A percentile compares a stretch with the other conserved stretches of the same genome.
These are phyloP conservation scores for Cadophora malorum DNA, from an alignment of 2,329 filamentous ascomycete genomes.

Conservation along the genomic window DNA sequence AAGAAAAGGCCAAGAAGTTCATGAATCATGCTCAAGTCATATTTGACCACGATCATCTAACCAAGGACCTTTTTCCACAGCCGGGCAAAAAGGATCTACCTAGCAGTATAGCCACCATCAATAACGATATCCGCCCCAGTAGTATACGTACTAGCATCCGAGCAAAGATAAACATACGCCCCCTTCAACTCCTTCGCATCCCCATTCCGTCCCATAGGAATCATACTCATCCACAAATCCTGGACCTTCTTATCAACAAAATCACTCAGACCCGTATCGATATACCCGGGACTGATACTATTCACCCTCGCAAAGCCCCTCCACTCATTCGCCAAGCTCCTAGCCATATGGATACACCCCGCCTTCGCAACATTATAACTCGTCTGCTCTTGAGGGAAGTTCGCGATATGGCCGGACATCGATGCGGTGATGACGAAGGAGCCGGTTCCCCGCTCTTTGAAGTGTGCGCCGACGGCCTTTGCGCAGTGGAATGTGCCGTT, in stretches of 20 bases:
- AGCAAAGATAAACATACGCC: conserved; percentile 56
- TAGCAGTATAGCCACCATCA: conserved; percentile 53
- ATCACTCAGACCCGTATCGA: conserved; percentile 68
- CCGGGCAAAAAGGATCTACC: conserved; percentile 25
- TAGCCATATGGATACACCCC: conserved; percentile 68
- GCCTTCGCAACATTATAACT: conserved; percentile 72
- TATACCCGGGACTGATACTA: conserved; percentile 71
- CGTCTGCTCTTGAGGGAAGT: conserved; percentile 68
- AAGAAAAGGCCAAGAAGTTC: no score
- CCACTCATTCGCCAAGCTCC: conserved; percentile 73
- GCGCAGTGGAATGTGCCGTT: conserved; percentile 71
- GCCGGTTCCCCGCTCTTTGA: conserved; percentile 69
- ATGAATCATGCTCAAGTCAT: no score
- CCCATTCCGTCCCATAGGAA: conserved; percentile 63
- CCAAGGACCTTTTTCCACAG: not conserved
- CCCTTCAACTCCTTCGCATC: conserved; percentile 69
- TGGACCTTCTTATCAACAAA: conserved; percentile 65
- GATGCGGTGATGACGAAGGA: conserved; percentile 71
- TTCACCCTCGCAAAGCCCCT: conserved; percentile 72
- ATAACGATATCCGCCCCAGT: conserved; percentile 57
- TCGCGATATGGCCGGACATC: conserved; percentile 62
- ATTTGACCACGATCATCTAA: not conserved
- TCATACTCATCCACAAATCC: conserved; percentile 65
- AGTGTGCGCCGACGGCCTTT: conserved; percentile 70
- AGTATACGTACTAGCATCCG: conserved; percentile 55